Conservation (phyloP, 257 asterid genomes). For the Plantago major region DNA sequence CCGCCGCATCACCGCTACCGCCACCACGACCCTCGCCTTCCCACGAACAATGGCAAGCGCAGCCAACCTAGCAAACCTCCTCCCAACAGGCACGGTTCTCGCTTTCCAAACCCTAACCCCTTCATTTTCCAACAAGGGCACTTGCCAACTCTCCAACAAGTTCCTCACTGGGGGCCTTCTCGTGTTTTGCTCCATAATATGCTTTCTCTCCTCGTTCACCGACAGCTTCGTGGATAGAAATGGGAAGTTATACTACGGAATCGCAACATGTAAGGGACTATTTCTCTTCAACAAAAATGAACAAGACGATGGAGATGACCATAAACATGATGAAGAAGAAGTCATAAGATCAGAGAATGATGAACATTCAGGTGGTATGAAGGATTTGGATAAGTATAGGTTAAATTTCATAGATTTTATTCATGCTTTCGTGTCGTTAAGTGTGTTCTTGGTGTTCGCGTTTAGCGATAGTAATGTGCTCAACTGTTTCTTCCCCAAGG, state of each 20-base stretch:
- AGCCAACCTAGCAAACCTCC: slow-evolving; percentile 61
- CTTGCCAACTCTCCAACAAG: slow-evolving; percentile 37
- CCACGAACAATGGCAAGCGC: slow-evolving; percentile 53
- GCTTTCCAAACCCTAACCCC: slow-evolving; percentile 53
- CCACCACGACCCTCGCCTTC: slow-evolving; percentile 10
- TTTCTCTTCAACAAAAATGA: slow-evolving; percentile 29
- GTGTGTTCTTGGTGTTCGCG: slow-evolving; percentile 52
- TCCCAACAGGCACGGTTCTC: slow-evolving; percentile 65
- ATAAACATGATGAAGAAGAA: background rate
- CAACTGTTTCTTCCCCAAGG: slow-evolving; percentile 37
- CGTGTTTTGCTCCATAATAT: slow-evolving; percentile 30
- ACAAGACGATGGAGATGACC: background rate
- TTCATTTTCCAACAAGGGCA: slow-evolving; percentile 51
- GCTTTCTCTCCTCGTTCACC: slow-evolving; percentile 54
- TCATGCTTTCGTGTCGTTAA: slow-evolving; percentile 42
- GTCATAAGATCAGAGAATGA: too few species aligned
- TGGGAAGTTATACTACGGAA: slow-evolving; percentile 42
- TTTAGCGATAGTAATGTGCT: slow-evolving; percentile 49
- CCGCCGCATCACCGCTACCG: background rate
- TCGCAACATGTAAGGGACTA: slow-evolving; percentile 53
- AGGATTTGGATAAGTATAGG: slow-evolving; percentile 34
- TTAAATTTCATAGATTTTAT: slow-evolving; percentile 37
- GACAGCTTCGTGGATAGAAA: slow-evolving; percentile 39
- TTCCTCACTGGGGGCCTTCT: slow-evolving; percentile 33
- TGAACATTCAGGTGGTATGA: background rate